A percentile compares a stretch with the other conserved stretches of the same genome.
phyloP scores from a whole-genome alignment of 1,284 basidiomycete species.

The Cryptococcus depauperatus region DNA sequence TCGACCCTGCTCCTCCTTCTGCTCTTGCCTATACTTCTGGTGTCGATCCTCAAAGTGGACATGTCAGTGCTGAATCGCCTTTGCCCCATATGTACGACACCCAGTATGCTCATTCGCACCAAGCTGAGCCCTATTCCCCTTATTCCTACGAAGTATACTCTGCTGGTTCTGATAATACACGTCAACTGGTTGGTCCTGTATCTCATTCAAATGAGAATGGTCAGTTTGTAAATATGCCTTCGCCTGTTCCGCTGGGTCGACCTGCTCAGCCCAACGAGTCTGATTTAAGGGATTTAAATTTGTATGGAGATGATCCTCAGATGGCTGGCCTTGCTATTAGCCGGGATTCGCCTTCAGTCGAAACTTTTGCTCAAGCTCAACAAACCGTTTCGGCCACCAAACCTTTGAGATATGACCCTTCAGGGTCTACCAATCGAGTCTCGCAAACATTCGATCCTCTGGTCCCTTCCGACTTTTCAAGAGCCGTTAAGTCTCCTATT shows the following conservation, averaged over 20 bases:
- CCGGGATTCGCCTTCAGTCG: not conserved
- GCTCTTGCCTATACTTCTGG: constrained; percentile 19
- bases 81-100: constrained; percentile 18
- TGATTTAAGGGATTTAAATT: not conserved
- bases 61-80: too few relatives aligned
- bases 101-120: constrained; percentile 3
- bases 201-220: constrained; percentile 3
- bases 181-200: constrained; percentile 33
- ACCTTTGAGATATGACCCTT: not conserved
- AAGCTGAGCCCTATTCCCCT: constrained; percentile 6
- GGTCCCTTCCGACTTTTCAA: not conserved
- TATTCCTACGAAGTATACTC: constrained; percentile 3
- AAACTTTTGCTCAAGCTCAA: not conserved
- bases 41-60: constrained; percentile 23
- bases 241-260: constrained; percentile 33
- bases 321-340: not conserved
- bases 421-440: not conserved
- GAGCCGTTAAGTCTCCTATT: not conserved
- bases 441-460: constrained; percentile 3
- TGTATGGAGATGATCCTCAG: constrained; percentile 27
- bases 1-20: not conserved
- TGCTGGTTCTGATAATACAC: constrained; percentile 8
- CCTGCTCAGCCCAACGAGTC: constrained; percentile 22
- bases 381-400: not conserved
- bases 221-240: constrained; percentile 11